phyloP scores from a whole-genome alignment of 768 basidiomycete genomes.

The Termitomyces sp. region DNA sequence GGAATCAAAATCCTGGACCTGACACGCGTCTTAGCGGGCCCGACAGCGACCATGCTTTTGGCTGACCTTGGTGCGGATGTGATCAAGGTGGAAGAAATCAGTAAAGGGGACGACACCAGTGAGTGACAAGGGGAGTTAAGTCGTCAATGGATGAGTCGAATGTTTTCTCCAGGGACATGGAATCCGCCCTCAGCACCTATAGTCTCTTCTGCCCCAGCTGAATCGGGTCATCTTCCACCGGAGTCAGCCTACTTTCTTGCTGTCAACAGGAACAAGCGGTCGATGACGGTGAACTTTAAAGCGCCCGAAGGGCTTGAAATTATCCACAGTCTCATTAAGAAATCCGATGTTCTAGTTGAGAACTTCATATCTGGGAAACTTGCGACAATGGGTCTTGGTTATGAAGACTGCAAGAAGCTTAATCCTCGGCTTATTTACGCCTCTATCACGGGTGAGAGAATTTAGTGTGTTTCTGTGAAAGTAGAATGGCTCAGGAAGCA shows the following conservation, averaged over 20 bases:
- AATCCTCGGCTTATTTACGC: slow-evolving; percentile 85
- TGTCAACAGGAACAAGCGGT: slow-evolving; percentile 86
- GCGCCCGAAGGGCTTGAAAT: slow-evolving; percentile 71
- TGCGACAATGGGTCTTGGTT: slow-evolving; percentile 79
- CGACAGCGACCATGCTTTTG: slow-evolving; percentile 90
- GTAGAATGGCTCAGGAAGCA: neutral
- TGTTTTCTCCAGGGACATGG: slow-evolving; percentile 52
- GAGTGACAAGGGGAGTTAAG: neutral
- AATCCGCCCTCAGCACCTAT: slow-evolving; percentile 56
- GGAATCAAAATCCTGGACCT: slow-evolving; percentile 86
- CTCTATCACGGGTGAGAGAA: slow-evolving; percentile 72
- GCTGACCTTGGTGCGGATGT: slow-evolving; percentile 92
- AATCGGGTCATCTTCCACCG: slow-evolving; percentile 66
- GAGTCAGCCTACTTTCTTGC: slow-evolving; percentile 94
- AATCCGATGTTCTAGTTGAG: slow-evolving; percentile 85
- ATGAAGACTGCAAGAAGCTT: slow-evolving; percentile 71
- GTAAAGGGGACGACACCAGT: slow-evolving; percentile 81
- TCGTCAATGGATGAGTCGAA: slow-evolving; percentile 7
- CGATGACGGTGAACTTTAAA: slow-evolving; percentile 89
- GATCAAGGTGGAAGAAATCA: slow-evolving; percentile 83
- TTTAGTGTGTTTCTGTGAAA: neutral
- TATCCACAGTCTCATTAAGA: slow-evolving; percentile 61
- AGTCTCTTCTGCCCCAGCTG: slow-evolving; percentile 42
- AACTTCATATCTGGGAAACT: slow-evolving; percentile 88
- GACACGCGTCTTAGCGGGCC: slow-evolving; percentile 89